Base-by-base conservation (phyloP, 805 yeast genomes). In the Kazachstania psychrophila region DNA sequence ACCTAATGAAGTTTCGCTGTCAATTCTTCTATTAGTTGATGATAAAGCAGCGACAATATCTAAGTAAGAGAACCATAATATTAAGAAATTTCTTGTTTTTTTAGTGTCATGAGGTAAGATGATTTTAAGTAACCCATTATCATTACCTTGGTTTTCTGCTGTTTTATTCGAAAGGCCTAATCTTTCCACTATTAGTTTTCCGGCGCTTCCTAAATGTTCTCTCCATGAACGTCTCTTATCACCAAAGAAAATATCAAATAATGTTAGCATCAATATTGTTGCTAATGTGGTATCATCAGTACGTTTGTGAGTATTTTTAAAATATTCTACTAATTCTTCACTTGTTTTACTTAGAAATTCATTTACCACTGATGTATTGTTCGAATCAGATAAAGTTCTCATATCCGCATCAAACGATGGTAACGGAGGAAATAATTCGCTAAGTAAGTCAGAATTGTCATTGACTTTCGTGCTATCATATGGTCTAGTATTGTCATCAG, bases 211-310 rank as follows among this genome's bases (percentile, higher is more conserved):
- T 36, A 74, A 61, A 52, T 81, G 92, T 1, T 77, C 70, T 49
- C 77, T 65, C 74, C 85, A 83, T 32, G 69, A 52, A 39, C 51
- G 37, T 62, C 42, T 62, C 65, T 41, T 43, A 64, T 68, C 42
- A 54, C 66, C 29, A 66, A 70, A 52, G 59, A 66, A 33, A 56
- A 64, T 65, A 43, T 76, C 78, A 51, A 72, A 76, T 25, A 79
- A 72, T 12, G 77, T 67, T 7, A 81, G 58, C 38, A 79, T 56
- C 40, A 80, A 53, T 1, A 78, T 74, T 3, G 79, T 64, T 0
- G 84, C 78, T 36, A 81, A 59, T 0, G 88, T 77, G 6, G 73
- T 66, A 51, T 80, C 83, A n/a, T 82, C 72, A 2, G 75, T 72
- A 1, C 80, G 66, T 16, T 73, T 72, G 4, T 56, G 51, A 25